A percentile compares a stretch with the other conserved stretches of the same genome.
These are phyloP conservation scores for Beauveria bassiana DNA, from an alignment of 2,329 filamentous ascomycete genomes.

Conservation along the genomic window DNA sequence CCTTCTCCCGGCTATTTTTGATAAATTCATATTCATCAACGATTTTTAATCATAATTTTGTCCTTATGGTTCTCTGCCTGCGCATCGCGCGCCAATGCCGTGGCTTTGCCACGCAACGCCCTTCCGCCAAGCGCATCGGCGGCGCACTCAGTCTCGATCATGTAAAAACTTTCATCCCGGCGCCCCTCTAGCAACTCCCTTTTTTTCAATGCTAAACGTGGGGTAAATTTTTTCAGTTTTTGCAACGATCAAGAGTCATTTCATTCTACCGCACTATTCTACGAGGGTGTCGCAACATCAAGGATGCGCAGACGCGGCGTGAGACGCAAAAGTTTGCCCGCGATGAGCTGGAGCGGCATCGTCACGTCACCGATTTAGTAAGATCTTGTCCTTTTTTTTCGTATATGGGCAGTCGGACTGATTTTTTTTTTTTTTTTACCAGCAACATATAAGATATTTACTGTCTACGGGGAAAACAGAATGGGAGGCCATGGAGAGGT, in stretches of 20 bases:
- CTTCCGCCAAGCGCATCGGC: slow-evolving; percentile 20
- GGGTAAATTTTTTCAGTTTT: slow-evolving; percentile 32
- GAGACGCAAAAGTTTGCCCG: slow-evolving; percentile 51
- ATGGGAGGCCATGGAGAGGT: slow-evolving; percentile 53
- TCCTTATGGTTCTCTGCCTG: background rate
- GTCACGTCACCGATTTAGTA: slow-evolving; percentile 48
- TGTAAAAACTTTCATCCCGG: slow-evolving; percentile 29
- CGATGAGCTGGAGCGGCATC: slow-evolving; percentile 54
- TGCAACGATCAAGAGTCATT: slow-evolving; percentile 48
- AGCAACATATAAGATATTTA: slow-evolving; percentile 56
- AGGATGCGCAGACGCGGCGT: slow-evolving; percentile 40
- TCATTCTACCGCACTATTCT: slow-evolving; percentile 52
- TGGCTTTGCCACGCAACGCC: slow-evolving; percentile 8
- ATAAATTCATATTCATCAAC: background rate
- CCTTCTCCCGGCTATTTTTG: background rate
- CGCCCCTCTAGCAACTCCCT: too few relatives aligned
- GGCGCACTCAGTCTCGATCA: slow-evolving; percentile 48
- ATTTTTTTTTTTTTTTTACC: background rate
- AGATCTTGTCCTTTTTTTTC: slow-evolving; percentile 18
- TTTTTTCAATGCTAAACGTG: background rate
- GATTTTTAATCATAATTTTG: background rate
- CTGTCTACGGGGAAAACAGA: slow-evolving; percentile 58
- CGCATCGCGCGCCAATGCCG: background rate
- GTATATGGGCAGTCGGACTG: background rate
- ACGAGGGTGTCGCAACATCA: slow-evolving; percentile 45